Evolutionary conservation across 139 green algal genomes (phyloP).

Genomic region (Coelastrella sp.): DNA sequence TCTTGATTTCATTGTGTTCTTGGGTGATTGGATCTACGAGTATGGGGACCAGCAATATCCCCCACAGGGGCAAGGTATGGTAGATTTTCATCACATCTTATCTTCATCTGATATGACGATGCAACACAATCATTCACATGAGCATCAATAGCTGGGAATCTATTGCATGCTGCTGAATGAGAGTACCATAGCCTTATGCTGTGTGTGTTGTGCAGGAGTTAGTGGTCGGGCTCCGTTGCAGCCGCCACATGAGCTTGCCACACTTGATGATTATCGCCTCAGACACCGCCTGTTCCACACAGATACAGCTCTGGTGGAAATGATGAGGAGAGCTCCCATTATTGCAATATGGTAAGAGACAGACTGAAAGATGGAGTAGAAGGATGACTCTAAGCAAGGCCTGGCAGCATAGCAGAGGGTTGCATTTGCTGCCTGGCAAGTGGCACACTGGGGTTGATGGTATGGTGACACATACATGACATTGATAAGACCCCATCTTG

Average conservation of each 20-base stretch:
- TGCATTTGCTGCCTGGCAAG: too few relatives aligned
- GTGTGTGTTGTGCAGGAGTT: constrained; percentile 12
- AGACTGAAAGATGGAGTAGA: too few relatives aligned
- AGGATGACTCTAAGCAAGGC: too few relatives aligned
- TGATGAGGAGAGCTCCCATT: constrained; percentile 32
- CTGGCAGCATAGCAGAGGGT: too few relatives aligned
- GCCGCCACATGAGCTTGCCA: constrained; percentile 18
- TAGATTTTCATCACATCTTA: too few relatives aligned
- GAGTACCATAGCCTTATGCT: background rate
- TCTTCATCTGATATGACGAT: too few relatives aligned
- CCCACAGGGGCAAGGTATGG: background rate
- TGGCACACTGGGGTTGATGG: too few relatives aligned
- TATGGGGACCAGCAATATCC: constrained; percentile 19
- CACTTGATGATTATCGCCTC: constrained; percentile 16
- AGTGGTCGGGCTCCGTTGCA: constrained; percentile 18
- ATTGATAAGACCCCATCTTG: too few relatives aligned
- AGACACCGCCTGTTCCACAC: constrained; percentile 34
- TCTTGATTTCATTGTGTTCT: constrained; percentile 39
- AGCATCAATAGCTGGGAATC: too few relatives aligned
- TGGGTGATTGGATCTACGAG: constrained; percentile 40
- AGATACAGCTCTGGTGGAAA: constrained; percentile 7
- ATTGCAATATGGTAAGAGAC: constrained; percentile 28
- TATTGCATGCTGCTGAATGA: too few relatives aligned
- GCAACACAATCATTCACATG: too few relatives aligned
- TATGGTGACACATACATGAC: too few relatives aligned